Conservation (phyloP, 805 yeast genomes). For the Kluyveromyces nonfermentans region DNA sequence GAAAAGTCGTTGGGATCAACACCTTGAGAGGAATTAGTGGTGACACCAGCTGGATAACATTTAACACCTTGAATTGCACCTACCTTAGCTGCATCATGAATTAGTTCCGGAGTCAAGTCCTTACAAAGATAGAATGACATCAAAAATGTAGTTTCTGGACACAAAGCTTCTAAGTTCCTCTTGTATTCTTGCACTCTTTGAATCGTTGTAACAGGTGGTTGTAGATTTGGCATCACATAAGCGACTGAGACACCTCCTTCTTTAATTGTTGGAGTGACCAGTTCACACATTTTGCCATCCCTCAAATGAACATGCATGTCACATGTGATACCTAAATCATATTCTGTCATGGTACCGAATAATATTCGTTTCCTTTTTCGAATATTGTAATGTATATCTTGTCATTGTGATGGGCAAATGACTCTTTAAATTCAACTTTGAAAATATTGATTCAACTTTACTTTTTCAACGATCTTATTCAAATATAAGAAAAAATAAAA, state of each 20-base stretch:
- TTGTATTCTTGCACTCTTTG: slow-evolving; percentile 67
- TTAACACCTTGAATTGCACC: slow-evolving; percentile 80
- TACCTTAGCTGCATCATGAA: slow-evolving; percentile 62
- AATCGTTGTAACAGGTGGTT: slow-evolving; percentile 81
- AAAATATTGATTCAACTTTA: neutral
- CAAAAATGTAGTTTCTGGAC: slow-evolving; percentile 78
- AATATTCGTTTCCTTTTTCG: neutral
- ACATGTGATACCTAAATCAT: slow-evolving; percentile 58
- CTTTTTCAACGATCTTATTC: neutral
- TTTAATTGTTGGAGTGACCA: slow-evolving; percentile 81
- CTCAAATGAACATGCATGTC: slow-evolving; percentile 96
- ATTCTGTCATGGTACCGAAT: slow-evolving; percentile 6
- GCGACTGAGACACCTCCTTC: slow-evolving; percentile 89
- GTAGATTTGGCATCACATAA: slow-evolving; percentile 92
- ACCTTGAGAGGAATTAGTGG: slow-evolving; percentile 91
- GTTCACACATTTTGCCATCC: slow-evolving; percentile 87
- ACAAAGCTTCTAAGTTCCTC: slow-evolving; percentile 45
- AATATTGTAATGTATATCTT: neutral
- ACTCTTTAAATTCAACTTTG: neutral
- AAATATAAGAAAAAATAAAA: too few relatives aligned
- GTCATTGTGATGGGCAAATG: neutral
- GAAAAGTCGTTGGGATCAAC: slow-evolving; percentile 90
- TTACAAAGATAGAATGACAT: slow-evolving; percentile 83
- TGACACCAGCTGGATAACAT: slow-evolving; percentile 98
- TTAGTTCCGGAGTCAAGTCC: slow-evolving; percentile 76